Evolutionary conservation across 192 early-diverging fungal genomes (phyloP).

Genomic region (Rhizoclosmatium sp.): DNA sequence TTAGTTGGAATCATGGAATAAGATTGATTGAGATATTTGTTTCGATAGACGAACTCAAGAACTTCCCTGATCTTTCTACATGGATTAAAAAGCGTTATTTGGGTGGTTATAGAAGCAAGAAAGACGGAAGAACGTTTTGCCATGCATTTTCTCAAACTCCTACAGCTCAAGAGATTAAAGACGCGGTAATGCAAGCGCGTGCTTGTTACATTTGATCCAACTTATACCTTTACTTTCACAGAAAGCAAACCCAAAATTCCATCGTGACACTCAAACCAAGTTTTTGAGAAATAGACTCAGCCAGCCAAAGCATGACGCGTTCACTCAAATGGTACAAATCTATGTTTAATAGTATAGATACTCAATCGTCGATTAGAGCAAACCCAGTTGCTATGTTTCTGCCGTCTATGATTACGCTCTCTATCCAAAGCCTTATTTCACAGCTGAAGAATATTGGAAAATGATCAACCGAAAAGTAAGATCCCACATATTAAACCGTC

Average conservation of each 20-base stretch:
- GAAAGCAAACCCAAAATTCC: slow-evolving; percentile 45
- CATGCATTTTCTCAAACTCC: slow-evolving; percentile 64
- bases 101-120: slow-evolving; percentile 57
- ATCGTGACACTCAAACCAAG: slow-evolving; percentile 67
- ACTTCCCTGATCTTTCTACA: slow-evolving; percentile 22
- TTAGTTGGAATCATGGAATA: too few relatives aligned
- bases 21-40: too few relatives aligned
- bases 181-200: slow-evolving; percentile 43
- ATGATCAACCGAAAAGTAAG: slow-evolving; percentile 47
- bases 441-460: slow-evolving; percentile 49
- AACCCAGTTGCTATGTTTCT: slow-evolving; percentile 53
- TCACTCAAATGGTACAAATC: slow-evolving; percentile 65
- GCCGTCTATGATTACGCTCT: slow-evolving; percentile 46
- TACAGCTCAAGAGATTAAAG: slow-evolving; percentile 63
- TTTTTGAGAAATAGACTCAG: slow-evolving; percentile 46
- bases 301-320: slow-evolving; percentile 49
- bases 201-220: slow-evolving; percentile 18
- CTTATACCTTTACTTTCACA: not conserved
- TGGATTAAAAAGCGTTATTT: slow-evolving; percentile 61
- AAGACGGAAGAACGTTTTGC: slow-evolving; percentile 53
- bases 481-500: slow-evolving; percentile 40
- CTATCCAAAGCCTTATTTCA: slow-evolving; percentile 50
- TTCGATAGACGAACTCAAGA: too few relatives aligned
- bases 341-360: not conserved
- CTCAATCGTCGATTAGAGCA: slow-evolving; percentile 40